Conservation (phyloP, 2,329 filamentous ascomycete genomes). For the Pseudogymnoascus destructans region DNA sequence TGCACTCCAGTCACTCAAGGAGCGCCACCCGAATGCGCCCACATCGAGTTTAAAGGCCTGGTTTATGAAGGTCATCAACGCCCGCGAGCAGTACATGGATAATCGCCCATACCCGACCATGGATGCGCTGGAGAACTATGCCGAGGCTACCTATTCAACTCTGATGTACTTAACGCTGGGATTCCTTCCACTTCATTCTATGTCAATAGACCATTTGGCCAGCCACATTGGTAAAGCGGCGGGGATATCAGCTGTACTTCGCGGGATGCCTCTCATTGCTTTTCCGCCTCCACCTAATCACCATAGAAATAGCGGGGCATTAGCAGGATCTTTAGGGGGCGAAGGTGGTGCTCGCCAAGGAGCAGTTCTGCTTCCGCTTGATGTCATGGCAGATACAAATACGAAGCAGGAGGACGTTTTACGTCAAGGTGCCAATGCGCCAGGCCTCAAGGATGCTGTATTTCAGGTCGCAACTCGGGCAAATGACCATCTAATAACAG, state of each 20-base stretch:
- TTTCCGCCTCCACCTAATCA: constrained; percentile 52
- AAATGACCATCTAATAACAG: constrained; percentile 91
- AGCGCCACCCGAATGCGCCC: constrained; percentile 29
- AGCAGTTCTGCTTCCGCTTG: constrained; percentile 67
- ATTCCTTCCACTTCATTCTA: constrained; percentile 61
- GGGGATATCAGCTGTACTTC: constrained; percentile 75
- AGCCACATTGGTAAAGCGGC: constrained; percentile 91
- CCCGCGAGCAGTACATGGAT: constrained; percentile 69
- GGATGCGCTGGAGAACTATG: constrained; percentile 68
- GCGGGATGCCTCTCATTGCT: constrained; percentile 78
- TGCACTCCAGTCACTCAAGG: constrained; percentile 50
- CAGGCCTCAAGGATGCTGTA: constrained; percentile 74
- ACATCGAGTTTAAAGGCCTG: constrained; percentile 48
- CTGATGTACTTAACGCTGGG: constrained; percentile 81
- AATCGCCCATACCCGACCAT: constrained; percentile 70
- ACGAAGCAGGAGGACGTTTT: constrained; percentile 85
- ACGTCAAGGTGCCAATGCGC: constrained; percentile 61
- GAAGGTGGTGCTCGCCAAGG: constrained; percentile 36
- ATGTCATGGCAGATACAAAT: constrained; percentile 72
- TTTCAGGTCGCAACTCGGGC: constrained; percentile 87
- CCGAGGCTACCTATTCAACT: constrained; percentile 89
- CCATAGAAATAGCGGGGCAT: constrained; percentile 35
- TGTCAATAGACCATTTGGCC: constrained; percentile 83
- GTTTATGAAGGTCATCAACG: constrained; percentile 64
- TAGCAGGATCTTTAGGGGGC: constrained; percentile 28